phyloP scores from a whole-genome alignment of 306 rosid species.

The Betula pendula region DNA sequence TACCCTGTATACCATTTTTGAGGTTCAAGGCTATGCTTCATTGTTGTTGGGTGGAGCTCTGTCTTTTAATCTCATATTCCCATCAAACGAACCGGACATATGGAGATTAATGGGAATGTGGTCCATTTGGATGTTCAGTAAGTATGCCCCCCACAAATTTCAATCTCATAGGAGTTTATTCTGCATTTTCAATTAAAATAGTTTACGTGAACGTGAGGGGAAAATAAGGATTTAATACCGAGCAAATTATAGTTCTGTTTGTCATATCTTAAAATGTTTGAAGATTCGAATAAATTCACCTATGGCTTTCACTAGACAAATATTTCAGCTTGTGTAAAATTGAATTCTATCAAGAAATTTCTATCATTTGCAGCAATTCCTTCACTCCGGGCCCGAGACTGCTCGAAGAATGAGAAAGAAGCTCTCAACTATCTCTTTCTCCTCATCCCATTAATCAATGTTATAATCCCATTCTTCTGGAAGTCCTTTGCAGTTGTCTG shows the following conservation, averaged over 20 bases:
- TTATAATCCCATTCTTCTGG: slow-evolving; percentile 83
- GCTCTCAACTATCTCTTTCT: slow-evolving; percentile 96
- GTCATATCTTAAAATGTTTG: slow-evolving; percentile 5
- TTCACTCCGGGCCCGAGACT: slow-evolving; percentile 92
- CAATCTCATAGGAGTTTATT: not conserved
- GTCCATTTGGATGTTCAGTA: slow-evolving; percentile 99
- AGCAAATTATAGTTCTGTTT: not conserved
- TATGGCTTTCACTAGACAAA: slow-evolving; percentile 10
- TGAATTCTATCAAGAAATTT: slow-evolving; percentile 10
- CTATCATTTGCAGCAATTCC: slow-evolving; percentile 73
- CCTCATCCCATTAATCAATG: slow-evolving; percentile 79
- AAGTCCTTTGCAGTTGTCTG: slow-evolving; percentile 97
- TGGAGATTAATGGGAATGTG: slow-evolving; percentile 99
- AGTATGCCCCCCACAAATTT: slow-evolving; percentile 31
- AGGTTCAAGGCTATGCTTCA: slow-evolving; percentile 89
- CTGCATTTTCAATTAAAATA: too few species aligned
- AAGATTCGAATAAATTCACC: slow-evolving; percentile 1
- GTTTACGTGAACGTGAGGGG: too few species aligned
- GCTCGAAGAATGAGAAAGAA: slow-evolving; percentile 96
- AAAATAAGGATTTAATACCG: too few species aligned
- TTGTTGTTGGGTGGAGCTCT: slow-evolving; percentile 87
- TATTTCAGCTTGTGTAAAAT: slow-evolving; percentile 1
- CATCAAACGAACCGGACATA: slow-evolving; percentile 86
- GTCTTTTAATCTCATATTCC: slow-evolving; percentile 88
- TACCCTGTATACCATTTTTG: slow-evolving; percentile 77